Conservation (phyloP, 208 protist genomes). For the Plasmodiophora brassicae region DNA sequence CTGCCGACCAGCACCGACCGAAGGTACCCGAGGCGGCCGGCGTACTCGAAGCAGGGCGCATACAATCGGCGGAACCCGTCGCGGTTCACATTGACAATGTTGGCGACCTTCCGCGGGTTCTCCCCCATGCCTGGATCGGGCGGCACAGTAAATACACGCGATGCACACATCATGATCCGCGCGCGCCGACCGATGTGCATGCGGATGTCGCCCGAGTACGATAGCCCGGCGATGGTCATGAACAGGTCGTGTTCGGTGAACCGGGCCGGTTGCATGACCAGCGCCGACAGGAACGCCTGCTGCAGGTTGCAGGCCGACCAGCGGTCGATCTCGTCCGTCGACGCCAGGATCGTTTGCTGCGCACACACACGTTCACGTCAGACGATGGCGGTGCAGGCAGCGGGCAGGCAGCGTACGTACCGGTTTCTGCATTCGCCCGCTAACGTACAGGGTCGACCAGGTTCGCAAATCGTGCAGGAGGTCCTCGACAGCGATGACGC, state of each 20-base stretch:
- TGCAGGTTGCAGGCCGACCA: not conserved
- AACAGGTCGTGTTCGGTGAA: constrained; percentile 27
- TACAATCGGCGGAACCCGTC: not conserved
- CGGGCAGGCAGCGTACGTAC: too few species aligned
- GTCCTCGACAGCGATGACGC: constrained; percentile 31
- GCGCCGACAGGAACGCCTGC: not conserved
- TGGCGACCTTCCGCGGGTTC: not conserved
- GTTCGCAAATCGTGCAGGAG: not conserved
- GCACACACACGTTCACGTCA: too few species aligned
- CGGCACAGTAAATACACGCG: not conserved
- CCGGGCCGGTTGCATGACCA: not conserved
- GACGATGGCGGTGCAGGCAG: too few species aligned
- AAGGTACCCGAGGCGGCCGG: not conserved
- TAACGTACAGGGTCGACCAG: constrained; percentile 22
- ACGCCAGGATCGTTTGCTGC: too few species aligned
- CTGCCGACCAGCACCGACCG: not conserved
- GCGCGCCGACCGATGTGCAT: not conserved
- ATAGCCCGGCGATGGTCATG: not conserved
- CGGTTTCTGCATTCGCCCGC: constrained; percentile 26
- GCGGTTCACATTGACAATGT: not conserved
- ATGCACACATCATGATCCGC: not conserved
- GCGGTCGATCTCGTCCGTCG: too few species aligned
- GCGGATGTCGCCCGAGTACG: not conserved
- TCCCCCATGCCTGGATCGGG: not conserved
- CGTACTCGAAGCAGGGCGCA: not conserved